Evolutionary conservation across 2,329 filamentous ascomycete species (phyloP).

Genomic region (Trichoderma harzianum): DNA sequence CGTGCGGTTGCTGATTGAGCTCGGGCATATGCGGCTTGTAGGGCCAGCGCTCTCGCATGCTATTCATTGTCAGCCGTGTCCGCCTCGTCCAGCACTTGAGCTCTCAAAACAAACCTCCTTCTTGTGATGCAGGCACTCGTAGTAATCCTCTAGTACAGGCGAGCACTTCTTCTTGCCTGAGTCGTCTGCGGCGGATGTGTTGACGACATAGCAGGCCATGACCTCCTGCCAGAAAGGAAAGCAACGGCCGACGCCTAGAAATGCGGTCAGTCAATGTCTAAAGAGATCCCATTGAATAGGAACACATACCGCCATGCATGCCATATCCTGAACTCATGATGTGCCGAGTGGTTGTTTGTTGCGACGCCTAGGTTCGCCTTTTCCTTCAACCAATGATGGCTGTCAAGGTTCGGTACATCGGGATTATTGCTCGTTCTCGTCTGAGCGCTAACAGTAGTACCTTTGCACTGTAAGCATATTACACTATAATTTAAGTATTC

Average conservation of each 20-base stretch:
- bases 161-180: constrained; percentile 84
- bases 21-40: constrained; percentile 84
- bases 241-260: constrained; percentile 68
- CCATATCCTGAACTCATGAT: constrained; percentile 80
- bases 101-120: constrained; percentile 73
- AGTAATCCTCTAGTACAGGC: constrained; percentile 89
- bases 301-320: constrained; percentile 68
- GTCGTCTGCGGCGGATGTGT: constrained; percentile 74
- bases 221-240: constrained; percentile 99
- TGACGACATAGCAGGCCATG: constrained; percentile 96
- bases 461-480: rapidly evolving
- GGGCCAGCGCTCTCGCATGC: constrained; percentile 72
- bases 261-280: constrained; percentile 23
- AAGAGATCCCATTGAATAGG: neutral
- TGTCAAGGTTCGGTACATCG: constrained; percentile 13
- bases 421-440: neutral
- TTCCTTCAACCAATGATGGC: constrained; percentile 9
- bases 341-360: constrained; percentile 26
- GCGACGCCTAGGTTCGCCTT: constrained; percentile 22
- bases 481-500: neutral
- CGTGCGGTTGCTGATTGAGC: constrained; percentile 69
- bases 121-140: constrained; percentile 97
- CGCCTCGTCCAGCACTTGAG: neutral
- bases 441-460: neutral
- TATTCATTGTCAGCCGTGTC: constrained; percentile 37